A percentile compares a stretch with the other conserved stretches of the same genome.
These are phyloP conservation scores for Globisporangium cylindrosporum DNA, from an alignment of 352 stramenopile genomes.

Conservation along the genomic window DNA sequence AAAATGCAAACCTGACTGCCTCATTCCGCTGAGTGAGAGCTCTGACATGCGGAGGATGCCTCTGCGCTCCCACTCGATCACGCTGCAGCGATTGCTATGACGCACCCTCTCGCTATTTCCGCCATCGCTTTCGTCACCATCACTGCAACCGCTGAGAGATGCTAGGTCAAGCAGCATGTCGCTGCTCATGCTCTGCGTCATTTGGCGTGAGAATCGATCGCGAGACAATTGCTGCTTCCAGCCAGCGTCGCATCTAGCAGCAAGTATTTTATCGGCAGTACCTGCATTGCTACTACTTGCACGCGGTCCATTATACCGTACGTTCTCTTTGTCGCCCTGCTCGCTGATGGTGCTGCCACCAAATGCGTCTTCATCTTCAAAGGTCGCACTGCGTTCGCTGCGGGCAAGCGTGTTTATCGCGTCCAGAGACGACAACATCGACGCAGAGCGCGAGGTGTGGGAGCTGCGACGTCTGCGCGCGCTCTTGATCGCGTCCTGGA, in stretches of 20 bases:
- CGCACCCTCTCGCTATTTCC: neutral
- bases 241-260: neutral
- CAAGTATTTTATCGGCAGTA: neutral
- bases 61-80: slow-evolving; percentile 12
- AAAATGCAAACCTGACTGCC: slow-evolving; percentile 7
- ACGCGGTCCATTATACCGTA: neutral
- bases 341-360: slow-evolving; percentile 1
- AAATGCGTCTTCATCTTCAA: slow-evolving; percentile 4
- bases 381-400: neutral
- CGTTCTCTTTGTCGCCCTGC: slow-evolving; percentile 5
- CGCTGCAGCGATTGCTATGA: neutral
- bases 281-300: neutral
- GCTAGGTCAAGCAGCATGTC: neutral
- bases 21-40: slow-evolving; percentile 15
- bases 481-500: slow-evolving; percentile 50
- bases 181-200: slow-evolving; percentile 5
- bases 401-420: neutral
- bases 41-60: slow-evolving; percentile 14
- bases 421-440: neutral
- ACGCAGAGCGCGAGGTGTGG: neutral
- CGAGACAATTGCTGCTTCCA: neutral
- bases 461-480: slow-evolving; percentile 23
- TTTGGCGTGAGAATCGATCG: slow-evolving; percentile 2
- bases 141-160: neutral
- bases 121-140: neutral